These are phyloP conservation scores for Phytophthora macrochlamydospora DNA, from an alignment of 352 stramenopile species.

Conservation along the genomic window DNA sequence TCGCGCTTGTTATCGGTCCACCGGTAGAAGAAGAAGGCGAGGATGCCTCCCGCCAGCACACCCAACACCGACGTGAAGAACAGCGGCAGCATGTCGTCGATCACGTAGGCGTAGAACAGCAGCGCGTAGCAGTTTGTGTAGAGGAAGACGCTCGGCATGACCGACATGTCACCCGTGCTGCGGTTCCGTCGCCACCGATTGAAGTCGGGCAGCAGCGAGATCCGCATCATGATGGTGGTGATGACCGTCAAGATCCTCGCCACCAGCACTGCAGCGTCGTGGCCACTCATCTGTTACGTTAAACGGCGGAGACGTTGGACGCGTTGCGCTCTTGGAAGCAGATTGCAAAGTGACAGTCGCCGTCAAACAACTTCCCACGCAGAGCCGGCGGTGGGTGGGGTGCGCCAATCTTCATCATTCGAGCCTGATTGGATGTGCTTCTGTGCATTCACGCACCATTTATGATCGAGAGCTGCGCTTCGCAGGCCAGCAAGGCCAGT, in stretches of 20 bases:
- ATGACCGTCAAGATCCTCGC: conserved; percentile 34
- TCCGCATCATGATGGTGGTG: conserved; percentile 30
- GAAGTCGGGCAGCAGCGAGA: conserved; percentile 37
- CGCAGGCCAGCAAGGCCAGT: not conserved
- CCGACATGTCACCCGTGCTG: conserved; percentile 37
- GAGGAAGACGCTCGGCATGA: conserved; percentile 36
- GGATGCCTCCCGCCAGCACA: conserved; percentile 34
- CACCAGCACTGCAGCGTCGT: conserved; percentile 22
- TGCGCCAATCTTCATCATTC: not conserved
- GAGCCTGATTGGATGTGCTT: not conserved
- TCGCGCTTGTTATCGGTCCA: conserved; percentile 35
- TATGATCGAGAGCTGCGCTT: not conserved
- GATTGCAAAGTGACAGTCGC: conserved; percentile 1
- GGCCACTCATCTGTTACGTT: conserved; percentile 1
- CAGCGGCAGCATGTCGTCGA: conserved; percentile 52
- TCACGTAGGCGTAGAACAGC: conserved; percentile 52
- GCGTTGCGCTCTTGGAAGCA: not conserved
- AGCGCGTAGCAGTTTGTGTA: conserved; percentile 36
- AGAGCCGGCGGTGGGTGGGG: too few species aligned
- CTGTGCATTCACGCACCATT: not conserved
- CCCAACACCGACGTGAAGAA: conserved; percentile 48
- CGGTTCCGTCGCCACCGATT: conserved; percentile 37
- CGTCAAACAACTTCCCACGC: not conserved
- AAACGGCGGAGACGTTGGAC: not conserved
- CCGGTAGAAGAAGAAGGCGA: conserved; percentile 46